Conservation (phyloP, 169 alveolate species). For the Theileria annulata region DNA sequence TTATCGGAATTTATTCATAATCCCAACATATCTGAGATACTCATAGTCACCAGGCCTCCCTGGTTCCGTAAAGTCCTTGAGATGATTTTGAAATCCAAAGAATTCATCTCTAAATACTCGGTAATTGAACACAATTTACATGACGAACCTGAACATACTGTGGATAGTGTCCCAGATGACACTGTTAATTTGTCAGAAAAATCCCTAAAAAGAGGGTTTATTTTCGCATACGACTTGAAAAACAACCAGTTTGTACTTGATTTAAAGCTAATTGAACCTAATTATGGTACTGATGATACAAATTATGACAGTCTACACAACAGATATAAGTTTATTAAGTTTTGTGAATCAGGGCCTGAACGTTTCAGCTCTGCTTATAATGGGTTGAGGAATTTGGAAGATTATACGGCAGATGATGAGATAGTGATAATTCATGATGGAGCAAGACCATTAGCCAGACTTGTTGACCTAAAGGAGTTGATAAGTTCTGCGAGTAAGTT, state of each 20-base stretch:
- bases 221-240: background rate
- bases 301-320: background rate
- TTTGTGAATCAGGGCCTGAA: conserved; percentile 35
- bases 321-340: conserved; percentile 29
- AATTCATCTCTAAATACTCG: background rate
- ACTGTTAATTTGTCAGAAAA: background rate
- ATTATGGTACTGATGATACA: background rate
- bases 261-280: background rate
- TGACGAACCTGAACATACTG: background rate
- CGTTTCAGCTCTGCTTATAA: conserved; percentile 45
- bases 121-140: background rate
- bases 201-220: background rate
- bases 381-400: conserved; percentile 32
- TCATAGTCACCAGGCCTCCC: conserved; percentile 47
- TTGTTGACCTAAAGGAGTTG: conserved; percentile 26
- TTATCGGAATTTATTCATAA: conserved; percentile 39
- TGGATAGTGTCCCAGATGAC: background rate
- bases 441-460: conserved; percentile 42
- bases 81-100: background rate
- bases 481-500: conserved; percentile 6
- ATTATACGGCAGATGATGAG: conserved; percentile 11
- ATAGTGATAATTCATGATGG: conserved; percentile 64
- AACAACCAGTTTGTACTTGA: background rate
- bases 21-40: conserved; percentile 32
- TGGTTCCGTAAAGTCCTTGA: conserved; percentile 48